A percentile compares a stretch with the other conserved stretches of the same genome.
These are phyloP conservation scores for Dovyalis caffra DNA, from an alignment of 345 rosid genomes.

Conservation along the genomic window DNA sequence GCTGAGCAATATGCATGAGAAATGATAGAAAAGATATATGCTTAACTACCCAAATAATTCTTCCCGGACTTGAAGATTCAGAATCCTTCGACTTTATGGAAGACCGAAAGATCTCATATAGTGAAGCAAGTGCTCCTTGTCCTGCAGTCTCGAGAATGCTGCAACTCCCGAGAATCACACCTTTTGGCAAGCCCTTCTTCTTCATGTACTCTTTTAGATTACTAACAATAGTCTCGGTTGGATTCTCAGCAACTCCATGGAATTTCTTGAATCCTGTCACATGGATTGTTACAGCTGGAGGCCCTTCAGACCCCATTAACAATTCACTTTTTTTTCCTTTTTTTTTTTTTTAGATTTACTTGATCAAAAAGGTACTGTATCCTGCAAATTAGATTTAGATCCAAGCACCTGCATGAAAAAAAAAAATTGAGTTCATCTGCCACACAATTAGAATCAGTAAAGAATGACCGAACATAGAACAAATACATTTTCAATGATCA, in stretches of 20 bases:
- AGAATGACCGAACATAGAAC: not conserved
- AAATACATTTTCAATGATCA: not conserved
- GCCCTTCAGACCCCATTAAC: slow-evolving; percentile 95
- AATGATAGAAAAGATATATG: not conserved
- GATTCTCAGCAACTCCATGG: slow-evolving; percentile 97
- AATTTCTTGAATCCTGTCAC: slow-evolving; percentile 96
- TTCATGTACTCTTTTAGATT: slow-evolving; percentile 66
- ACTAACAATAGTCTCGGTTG: slow-evolving; percentile 73
- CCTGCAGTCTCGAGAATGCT: slow-evolving; percentile 90
- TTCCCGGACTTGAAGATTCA: slow-evolving; percentile 44
- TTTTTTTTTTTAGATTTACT: not conserved
- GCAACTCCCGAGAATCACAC: slow-evolving; percentile 72
- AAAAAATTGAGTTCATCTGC: not conserved
- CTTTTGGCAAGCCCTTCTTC: slow-evolving; percentile 70
- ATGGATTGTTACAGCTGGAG: slow-evolving; percentile 66
- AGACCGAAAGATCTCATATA: slow-evolving; percentile 63
- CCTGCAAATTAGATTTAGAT: slow-evolving; percentile 8
- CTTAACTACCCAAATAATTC: slow-evolving; percentile 71
- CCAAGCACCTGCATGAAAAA: slow-evolving; percentile 8
- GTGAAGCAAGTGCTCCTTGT: slow-evolving; percentile 59
- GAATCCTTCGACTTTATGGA: slow-evolving; percentile 45
- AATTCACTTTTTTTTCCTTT: too few relatives aligned
- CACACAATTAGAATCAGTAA: not conserved
- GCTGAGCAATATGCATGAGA: not conserved
- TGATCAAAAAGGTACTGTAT: not conserved